Evolutionary conservation across 2,329 filamentous ascomycete genomes (phyloP), one percentile per base, ranked within the genome.

Genomic region (Allantophomopsis cytisporea): DNA sequence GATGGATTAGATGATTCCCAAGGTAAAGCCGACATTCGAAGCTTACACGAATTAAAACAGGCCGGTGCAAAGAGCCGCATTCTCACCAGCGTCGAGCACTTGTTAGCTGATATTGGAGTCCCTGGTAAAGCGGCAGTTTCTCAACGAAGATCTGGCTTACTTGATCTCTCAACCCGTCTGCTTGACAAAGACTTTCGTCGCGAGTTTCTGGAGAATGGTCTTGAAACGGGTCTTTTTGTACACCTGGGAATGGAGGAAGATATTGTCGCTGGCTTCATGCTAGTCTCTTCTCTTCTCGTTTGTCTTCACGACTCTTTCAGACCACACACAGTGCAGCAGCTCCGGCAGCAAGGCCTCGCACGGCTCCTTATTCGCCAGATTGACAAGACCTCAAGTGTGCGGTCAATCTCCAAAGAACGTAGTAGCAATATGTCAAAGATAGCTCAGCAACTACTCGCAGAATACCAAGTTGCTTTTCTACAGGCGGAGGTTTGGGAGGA

Each of bases 121-220:
- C 72, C 73, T 0, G 59, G 57, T 18, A 49, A 52, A 12, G 61
- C 64, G 30, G 55, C 66, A 6, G 61, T 63, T 3, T 73, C 72
- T 1, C 62, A 72, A 50, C 63, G 76, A 45, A 64, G 76, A 39
- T 68, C 69, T 39, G 73, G 73, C 1, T 58, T 81, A 33, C 57
- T 80, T 4, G 76, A 81, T 45, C 55, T 81, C 33, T 69, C 69
- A 2, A 64, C 68, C 35, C 76, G 74, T 49, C 62, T 80, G 33
- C 68, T 70, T 37, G 64, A 79, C 37, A 76, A 77, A 49, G 65
- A 64, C 1, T 87, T 83, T 49, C 63, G 74, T 20, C 65, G 68
- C 14, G 78, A 83, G 44, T 87, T 94, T 50, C 69, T 82, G 15
- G 79, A 87, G 44, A 79, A 85, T 47, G 75, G 76, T 6, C 74